A percentile compares a stretch with the other conserved stretches of the same genome.
Evolutionary conservation across 139 green algal genomes (phyloP).

Genomic region (Chlorella sp.): DNA sequence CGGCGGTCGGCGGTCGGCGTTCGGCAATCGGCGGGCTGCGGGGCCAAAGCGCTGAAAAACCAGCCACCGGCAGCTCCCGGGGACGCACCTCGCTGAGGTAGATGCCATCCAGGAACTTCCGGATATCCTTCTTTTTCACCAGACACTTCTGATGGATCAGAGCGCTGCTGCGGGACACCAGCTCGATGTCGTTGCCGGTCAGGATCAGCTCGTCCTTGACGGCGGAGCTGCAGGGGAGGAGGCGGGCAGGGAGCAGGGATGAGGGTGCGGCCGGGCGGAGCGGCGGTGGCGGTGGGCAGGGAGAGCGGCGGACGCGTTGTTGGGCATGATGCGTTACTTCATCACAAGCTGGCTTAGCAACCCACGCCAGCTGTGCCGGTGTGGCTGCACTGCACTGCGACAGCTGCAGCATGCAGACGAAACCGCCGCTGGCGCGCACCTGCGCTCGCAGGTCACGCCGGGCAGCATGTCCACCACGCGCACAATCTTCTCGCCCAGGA

Average conservation of each 20-base stretch:
- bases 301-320: no score
- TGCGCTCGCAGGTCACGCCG: conserved; percentile 82
- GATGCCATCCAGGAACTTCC: conserved; percentile 99
- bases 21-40: no score
- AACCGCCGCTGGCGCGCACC: background rate
- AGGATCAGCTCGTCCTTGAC: conserved; percentile 99
- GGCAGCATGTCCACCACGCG: conserved; percentile 94
- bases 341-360: no score
- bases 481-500: conserved; percentile 99
- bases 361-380: conserved; percentile 17
- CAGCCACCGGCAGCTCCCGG: no score
- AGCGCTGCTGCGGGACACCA: conserved; percentile 87
- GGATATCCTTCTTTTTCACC: conserved; percentile 90
- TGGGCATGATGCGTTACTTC: no score
- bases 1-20: no score
- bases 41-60: no score
- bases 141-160: conserved; percentile 89
- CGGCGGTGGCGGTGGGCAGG: no score
- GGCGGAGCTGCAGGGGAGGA: conserved; percentile 41
- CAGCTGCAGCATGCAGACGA: no score
- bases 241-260: no score
- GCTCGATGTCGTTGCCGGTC: conserved; percentile 95
- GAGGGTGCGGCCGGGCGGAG: no score
- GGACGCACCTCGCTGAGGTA: conserved; percentile 90
- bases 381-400: no score